These are phyloP conservation scores for Stagonosporopsis rhizophila DNA, from an alignment of 2,329 filamentous ascomycete species.

Conservation along the genomic window DNA sequence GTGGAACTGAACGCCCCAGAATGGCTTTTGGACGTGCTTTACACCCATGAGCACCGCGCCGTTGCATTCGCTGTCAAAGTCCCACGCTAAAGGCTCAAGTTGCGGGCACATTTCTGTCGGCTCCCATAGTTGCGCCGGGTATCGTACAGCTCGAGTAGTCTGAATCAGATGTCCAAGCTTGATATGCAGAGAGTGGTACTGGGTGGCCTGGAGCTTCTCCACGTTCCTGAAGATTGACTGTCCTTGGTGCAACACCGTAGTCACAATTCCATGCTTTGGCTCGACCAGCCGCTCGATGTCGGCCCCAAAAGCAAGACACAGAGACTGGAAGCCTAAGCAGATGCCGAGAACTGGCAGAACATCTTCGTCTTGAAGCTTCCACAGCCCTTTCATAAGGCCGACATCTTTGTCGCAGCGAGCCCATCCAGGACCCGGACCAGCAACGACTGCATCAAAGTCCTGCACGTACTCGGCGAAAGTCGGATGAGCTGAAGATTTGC, in stretches of 20 bases:
- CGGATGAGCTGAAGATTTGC: slow-evolving; percentile 19
- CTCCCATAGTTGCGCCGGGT: slow-evolving; percentile 52
- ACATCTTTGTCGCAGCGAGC: slow-evolving; percentile 76
- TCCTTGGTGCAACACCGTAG: slow-evolving; percentile 66
- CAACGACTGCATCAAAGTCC: slow-evolving; percentile 82
- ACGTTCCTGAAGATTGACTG: slow-evolving; percentile 72
- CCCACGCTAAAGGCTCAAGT: slow-evolving; percentile 58
- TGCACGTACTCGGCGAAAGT: slow-evolving; percentile 57
- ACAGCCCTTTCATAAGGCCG: slow-evolving; percentile 80
- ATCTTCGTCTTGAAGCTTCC: slow-evolving; percentile 67
- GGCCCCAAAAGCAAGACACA: slow-evolving; percentile 73
- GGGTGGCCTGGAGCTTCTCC: slow-evolving; percentile 69
- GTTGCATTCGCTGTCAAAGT: slow-evolving; percentile 55
- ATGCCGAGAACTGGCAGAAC: slow-evolving; percentile 83
- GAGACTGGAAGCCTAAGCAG: slow-evolving; percentile 86
- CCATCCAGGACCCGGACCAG: slow-evolving; percentile 88
- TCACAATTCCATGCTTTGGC: slow-evolving; percentile 83
- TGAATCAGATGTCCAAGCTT: slow-evolving; percentile 47
- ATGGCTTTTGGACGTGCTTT: slow-evolving; percentile 71
- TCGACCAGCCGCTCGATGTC: slow-evolving; percentile 70
- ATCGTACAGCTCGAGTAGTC: slow-evolving; percentile 38
- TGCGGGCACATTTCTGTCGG: slow-evolving; percentile 45
- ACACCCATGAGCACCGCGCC: slow-evolving; percentile 77
- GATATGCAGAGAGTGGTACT: slow-evolving; percentile 73
- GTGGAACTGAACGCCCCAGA: slow-evolving; percentile 90